Base-by-base conservation (phyloP, 2,329 filamentous ascomycete species). In the Fusarium duplospermum region DNA sequence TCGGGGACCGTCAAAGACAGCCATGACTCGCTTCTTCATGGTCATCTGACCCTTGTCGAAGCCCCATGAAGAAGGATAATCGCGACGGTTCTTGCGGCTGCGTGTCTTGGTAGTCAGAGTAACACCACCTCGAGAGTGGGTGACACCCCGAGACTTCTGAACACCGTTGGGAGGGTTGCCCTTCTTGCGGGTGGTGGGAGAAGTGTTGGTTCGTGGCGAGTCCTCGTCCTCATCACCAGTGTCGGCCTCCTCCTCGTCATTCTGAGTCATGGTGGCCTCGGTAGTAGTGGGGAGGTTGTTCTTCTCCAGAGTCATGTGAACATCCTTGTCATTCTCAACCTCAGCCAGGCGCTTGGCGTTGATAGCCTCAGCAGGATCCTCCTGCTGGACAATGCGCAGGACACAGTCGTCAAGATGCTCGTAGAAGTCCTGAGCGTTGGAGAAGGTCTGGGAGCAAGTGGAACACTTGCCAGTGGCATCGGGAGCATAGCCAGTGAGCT, bases 1-100 rank as follows among this genome's bases (percentile, higher is more conserved):
- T 62, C 95, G 91, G 18, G 89, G 89, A 1, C 96, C 96, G 80
- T 98, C 95, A 79, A 97, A 99, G 22, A 97, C 94, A 73, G 94
- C 94, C 79, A 98, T 88, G 64, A 98, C 94, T 31, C 96, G 93
- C 90, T 98, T 98, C 90, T 97, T 98, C 91, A 97, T 97, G 81
- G 93, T 97, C 94, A 98, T 98, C 86, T 96, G 95, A 79, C 94
- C 93, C 79, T 93, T 92, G 72, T 95, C 90, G 78, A 95, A 96
- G 62, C 96, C 96, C 96, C 96, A 99, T 2, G 93, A 95, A 0
- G 93, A 91, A 14, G 96, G 96, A 82, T 98, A 98, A 82, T 97
- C 94, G 82, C 95, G 95, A 75, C 95, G 91, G 87, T 94, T 96
- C 88, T 97, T 97, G 84, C 94, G 93, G 65, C 94, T 91, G 78